These are phyloP conservation scores for Fusarium siculi DNA, from an alignment of 2,329 filamentous ascomycete genomes.

Conservation along the genomic window DNA sequence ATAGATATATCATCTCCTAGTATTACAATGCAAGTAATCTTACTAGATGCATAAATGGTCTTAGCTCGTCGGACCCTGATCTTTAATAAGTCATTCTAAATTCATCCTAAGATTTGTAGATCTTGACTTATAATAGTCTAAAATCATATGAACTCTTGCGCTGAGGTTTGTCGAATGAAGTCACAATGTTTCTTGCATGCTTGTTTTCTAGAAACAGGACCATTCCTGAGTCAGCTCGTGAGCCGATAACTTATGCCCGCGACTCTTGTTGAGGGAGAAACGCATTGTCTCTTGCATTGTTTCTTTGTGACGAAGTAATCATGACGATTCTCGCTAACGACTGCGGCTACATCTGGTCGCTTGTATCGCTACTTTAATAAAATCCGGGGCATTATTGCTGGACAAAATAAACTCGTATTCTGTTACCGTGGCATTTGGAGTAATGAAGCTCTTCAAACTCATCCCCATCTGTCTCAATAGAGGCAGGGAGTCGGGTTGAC, in stretches of 20 bases:
- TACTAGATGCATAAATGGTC: not conserved
- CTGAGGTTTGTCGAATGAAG: not conserved
- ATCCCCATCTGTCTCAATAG: slow-evolving; percentile 21
- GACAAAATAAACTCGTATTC: not conserved
- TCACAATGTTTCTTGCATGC: not conserved
- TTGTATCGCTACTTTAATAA: not conserved
- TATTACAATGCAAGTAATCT: not conserved
- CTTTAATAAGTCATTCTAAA: not conserved
- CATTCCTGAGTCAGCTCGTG: slow-evolving; percentile 10
- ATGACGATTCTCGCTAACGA: not conserved
- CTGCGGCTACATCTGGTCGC: not conserved
- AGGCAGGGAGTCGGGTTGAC: slow-evolving; percentile 20
- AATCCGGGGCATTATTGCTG: slow-evolving; percentile 3
- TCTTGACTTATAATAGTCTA: not conserved
- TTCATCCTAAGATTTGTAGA: not conserved
- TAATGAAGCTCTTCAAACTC: not conserved
- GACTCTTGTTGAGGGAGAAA: not conserved
- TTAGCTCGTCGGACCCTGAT: not conserved
- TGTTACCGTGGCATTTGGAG: slow-evolving; percentile 17
- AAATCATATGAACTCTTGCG: not conserved
- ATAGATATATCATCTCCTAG: not conserved
- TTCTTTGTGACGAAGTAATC: not conserved
- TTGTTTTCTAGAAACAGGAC: not conserved
- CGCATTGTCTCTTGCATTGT: not conserved
- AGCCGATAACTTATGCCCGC: not conserved